These are phyloP conservation scores for Aspergillus udagawae DNA, from an alignment of 2,329 filamentous ascomycete genomes.

Conservation along the genomic window DNA sequence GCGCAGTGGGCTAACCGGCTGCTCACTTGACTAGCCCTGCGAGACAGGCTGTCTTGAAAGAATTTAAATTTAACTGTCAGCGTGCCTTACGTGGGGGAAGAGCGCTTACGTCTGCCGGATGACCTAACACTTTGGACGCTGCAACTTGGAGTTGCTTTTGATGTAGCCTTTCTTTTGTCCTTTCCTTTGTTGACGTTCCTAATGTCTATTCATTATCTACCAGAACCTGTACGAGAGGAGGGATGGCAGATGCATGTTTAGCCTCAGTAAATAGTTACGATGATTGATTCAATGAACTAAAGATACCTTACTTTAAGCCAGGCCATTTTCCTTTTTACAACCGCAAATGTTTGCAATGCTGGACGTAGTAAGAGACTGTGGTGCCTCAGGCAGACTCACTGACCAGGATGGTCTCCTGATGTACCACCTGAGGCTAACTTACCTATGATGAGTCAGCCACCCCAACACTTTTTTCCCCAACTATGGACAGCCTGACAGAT, in stretches of 20 bases:
- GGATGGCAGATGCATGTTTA: background rate
- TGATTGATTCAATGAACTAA: background rate
- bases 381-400: background rate
- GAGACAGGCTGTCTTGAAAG: background rate
- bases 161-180: constrained; percentile 15
- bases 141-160: constrained; percentile 4
- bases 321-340: background rate
- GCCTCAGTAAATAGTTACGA: background rate
- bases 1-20: constrained; percentile 10
- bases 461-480: constrained; percentile 14
- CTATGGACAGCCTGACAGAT: constrained; percentile 8
- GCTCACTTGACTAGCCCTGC: background rate
- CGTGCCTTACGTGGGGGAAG: background rate
- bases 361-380: background rate
- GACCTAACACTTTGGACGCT: constrained; percentile 6
- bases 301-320: background rate
- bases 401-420: constrained; percentile 1
- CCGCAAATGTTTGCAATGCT: too few species aligned
- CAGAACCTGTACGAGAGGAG: constrained; percentile 10
- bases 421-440: background rate
- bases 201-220: constrained; percentile 6
- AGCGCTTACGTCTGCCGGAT: constrained; percentile 1
- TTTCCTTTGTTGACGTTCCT: constrained; percentile 20
- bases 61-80: background rate
- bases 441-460: background rate